A percentile compares a stretch with the other conserved stretches of the same genome.
Conservation (phyloP, 768 basidiomycete species). For the Gymnopilus dilepis region DNA sequence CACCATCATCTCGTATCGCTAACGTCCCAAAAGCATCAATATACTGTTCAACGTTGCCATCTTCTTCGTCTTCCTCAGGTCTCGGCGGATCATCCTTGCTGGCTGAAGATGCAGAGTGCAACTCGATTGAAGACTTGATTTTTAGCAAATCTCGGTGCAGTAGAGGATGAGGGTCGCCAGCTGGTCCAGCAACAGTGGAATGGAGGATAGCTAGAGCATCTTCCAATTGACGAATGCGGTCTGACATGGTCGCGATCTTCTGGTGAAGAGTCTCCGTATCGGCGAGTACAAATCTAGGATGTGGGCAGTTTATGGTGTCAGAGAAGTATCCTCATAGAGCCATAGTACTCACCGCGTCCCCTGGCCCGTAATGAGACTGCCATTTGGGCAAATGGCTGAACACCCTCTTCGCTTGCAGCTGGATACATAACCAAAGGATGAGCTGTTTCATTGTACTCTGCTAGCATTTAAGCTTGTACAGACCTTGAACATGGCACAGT, state of each 20-base stretch:
- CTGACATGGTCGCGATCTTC: slow-evolving; percentile 71
- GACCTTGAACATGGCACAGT: slow-evolving; percentile 63
- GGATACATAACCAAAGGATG: not conserved
- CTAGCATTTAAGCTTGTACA: not conserved
- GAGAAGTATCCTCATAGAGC: not conserved
- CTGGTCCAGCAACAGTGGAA: slow-evolving; percentile 42
- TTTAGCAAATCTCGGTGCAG: slow-evolving; percentile 63
- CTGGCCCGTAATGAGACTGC: slow-evolving; percentile 76
- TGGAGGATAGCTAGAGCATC: slow-evolving; percentile 67
- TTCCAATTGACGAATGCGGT: slow-evolving; percentile 74
- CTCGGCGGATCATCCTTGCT: slow-evolving; percentile 31
- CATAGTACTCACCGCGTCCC: slow-evolving; percentile 64
- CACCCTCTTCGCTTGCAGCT: slow-evolving; percentile 77
- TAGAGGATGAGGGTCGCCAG: slow-evolving; percentile 60
- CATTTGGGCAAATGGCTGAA: slow-evolving; percentile 79
- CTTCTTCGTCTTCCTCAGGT: slow-evolving; percentile 33
- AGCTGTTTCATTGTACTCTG: not conserved
- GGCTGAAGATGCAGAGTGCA: slow-evolving; percentile 54
- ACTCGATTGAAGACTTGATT: slow-evolving; percentile 71
- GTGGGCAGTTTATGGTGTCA: not conserved
- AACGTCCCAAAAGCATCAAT: slow-evolving; percentile 75
- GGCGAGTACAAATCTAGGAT: slow-evolving; percentile 66
- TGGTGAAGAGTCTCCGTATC: slow-evolving; percentile 73
- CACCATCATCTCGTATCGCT: slow-evolving; percentile 72
- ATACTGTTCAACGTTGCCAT: slow-evolving; percentile 51